These are phyloP conservation scores for Bipolaris bicolor DNA, from an alignment of 2,329 filamentous ascomycete genomes.

Conservation along the genomic window DNA sequence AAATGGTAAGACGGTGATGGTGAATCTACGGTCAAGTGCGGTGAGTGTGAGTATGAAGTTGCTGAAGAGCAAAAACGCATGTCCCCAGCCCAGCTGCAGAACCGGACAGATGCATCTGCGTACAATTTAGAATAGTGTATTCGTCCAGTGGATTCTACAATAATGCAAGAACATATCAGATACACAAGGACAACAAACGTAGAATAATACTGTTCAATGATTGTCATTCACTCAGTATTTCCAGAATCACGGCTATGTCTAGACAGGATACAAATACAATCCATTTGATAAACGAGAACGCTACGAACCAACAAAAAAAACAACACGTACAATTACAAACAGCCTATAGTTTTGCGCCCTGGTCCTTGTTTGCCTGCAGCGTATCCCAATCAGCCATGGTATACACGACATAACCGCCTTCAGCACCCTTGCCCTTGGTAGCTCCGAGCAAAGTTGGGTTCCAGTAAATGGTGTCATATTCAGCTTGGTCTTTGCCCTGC, in stretches of 20 bases:
- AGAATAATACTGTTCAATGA: not conserved
- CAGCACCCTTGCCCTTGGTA: conserved; percentile 44
- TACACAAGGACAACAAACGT: not conserved
- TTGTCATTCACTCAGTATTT: not conserved
- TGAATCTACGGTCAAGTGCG: not conserved
- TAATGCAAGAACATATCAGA: not conserved
- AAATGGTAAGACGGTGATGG: too few relatives aligned
- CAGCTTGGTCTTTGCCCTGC: conserved; percentile 38
- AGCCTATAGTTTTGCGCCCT: conserved; percentile 25
- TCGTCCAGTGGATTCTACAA: too few relatives aligned
- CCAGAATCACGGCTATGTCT: not conserved
- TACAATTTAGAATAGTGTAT: too few relatives aligned
- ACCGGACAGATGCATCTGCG: not conserved
- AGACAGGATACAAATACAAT: not conserved
- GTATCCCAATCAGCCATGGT: conserved; percentile 63
- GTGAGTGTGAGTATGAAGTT: not conserved
- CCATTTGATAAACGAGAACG: conserved; percentile 4
- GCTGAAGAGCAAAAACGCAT: not conserved
- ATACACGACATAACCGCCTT: conserved; percentile 64
- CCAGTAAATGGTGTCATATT: conserved; percentile 59
- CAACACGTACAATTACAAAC: not conserved
- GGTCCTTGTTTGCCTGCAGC: conserved; percentile 49
- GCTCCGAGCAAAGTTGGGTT: conserved; percentile 45
- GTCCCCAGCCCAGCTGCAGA: not conserved
- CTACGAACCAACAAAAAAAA: conserved; percentile 1